Percentiles rank a stretch among this genome's conserved stretches.
Conservation (phyloP, 192 early-diverging fungal species). For the Entophlyctis luteolus region DNA sequence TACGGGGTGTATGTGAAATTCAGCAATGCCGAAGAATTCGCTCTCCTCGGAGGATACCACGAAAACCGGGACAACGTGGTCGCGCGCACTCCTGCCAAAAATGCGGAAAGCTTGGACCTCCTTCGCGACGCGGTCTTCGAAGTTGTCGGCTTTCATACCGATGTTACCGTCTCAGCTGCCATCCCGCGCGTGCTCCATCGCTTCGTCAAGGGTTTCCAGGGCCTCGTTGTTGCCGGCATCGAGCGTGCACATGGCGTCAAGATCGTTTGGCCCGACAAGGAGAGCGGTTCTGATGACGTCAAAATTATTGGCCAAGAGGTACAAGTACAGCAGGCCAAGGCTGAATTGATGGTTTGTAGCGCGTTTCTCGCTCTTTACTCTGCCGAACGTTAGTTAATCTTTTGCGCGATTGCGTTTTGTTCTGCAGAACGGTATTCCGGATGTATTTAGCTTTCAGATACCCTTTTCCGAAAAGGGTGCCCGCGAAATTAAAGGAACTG, state of each 20-base stretch:
- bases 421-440: constrained; percentile 49
- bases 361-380: constrained; percentile 21
- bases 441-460: constrained; percentile 49
- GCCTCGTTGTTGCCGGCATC: constrained; percentile 50
- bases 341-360: constrained; percentile 49
- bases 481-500: constrained; percentile 41
- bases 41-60: constrained; percentile 68
- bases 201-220: constrained; percentile 47
- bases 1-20: constrained; percentile 86
- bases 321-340: constrained; percentile 48
- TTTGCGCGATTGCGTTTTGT: not conserved
- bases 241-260: constrained; percentile 52
- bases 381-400: not conserved
- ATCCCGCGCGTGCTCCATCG: constrained; percentile 64
- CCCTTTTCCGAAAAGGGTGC: constrained; percentile 43
- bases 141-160: constrained; percentile 46
- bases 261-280: constrained; percentile 63
- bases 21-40: constrained; percentile 73
- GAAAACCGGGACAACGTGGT: constrained; percentile 82
- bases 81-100: constrained; percentile 74
- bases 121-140: constrained; percentile 66
- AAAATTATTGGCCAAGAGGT: constrained; percentile 57
- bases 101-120: constrained; percentile 56
- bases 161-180: constrained; percentile 40
- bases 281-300: constrained; percentile 58